Conservation (phyloP, 352 stramenopile species). For the Albugo laibachii region DNA sequence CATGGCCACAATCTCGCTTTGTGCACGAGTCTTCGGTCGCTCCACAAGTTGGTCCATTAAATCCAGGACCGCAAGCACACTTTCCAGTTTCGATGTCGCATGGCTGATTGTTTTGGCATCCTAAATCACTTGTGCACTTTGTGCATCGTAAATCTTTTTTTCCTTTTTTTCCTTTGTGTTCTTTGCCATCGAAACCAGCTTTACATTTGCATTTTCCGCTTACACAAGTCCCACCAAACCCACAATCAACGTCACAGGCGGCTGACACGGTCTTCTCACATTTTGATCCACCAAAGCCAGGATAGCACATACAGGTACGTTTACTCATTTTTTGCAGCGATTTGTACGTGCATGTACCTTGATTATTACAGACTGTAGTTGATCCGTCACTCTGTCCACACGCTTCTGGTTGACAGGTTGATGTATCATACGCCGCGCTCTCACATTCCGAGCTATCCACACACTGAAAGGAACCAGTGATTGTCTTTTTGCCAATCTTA, state of each 20-base stretch:
- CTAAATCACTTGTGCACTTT: constrained; percentile 17
- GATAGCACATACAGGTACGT: constrained; percentile 28
- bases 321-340: constrained; percentile 34
- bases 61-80: constrained; percentile 21
- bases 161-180: constrained; percentile 23
- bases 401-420: constrained; percentile 3
- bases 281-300: constrained; percentile 18
- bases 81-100: constrained; percentile 15
- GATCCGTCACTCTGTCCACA: constrained; percentile 2
- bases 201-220: constrained; percentile 22
- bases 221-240: constrained; percentile 21
- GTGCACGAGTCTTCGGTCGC: constrained; percentile 19
- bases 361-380: constrained; percentile 21
- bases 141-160: constrained; percentile 20
- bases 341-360: constrained; percentile 55
- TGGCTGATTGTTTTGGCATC: constrained; percentile 16
- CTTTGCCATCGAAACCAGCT: constrained; percentile 19
- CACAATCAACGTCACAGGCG: constrained; percentile 34
- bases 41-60: constrained; percentile 20
- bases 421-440: background rate
- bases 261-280: constrained; percentile 21
- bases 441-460: constrained; percentile 27
- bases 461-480: constrained; percentile 31
- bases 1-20: constrained; percentile 11
- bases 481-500: constrained; percentile 23